Base-by-base conservation (phyloP, 2,329 filamentous ascomycete genomes). In the Fusarium cyanostomum region DNA sequence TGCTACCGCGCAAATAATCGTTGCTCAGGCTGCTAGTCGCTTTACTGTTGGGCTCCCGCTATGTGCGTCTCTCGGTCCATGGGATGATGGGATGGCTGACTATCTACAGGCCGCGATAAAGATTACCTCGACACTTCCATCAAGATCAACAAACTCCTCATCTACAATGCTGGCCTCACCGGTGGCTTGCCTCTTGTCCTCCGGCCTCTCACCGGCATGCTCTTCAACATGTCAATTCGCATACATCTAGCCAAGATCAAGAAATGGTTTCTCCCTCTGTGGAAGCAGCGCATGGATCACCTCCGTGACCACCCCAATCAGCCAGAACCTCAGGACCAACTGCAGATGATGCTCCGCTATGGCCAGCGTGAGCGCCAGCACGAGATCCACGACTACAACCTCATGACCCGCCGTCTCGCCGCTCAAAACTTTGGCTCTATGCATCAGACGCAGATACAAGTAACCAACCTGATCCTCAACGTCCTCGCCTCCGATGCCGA, bases 301-400 rank as follows among this genome's bases (percentile, higher is more conserved):
- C 34, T 56, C 3, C 13, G 39, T 3, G 43, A 62, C 2, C 55
- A 68, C 4, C 46, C 57, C 0, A 56, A 61, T 3, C 46, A 69
- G 3, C 44, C 49, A 0, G 70, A 72, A 8, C 77, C 77, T 0
- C 69, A 74, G 11, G 80, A 82, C 34, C 73, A 75, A 15, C 42
- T 81, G 3, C 79, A 81, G 59, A 75, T 78, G 68, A 79, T 81
- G 75, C 57, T 81, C 4, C 71, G 72, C 5, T 79, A 72, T 42
- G 80, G 75, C 1, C 52, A 73, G n/a, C 72, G 72, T 16, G 70
- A 81, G 39, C 73, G 79, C 1, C 76, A 72, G 0, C 48, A 76
- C 0, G 79, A 81, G 58, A 68, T 77, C 2, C 59, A 71, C 8
- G 66, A 71, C 37, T 45, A 72, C 13, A 58, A 72, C 8, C 56